phyloP scores from a whole-genome alignment of 768 basidiomycete species.

The Lactarius indigo region DNA sequence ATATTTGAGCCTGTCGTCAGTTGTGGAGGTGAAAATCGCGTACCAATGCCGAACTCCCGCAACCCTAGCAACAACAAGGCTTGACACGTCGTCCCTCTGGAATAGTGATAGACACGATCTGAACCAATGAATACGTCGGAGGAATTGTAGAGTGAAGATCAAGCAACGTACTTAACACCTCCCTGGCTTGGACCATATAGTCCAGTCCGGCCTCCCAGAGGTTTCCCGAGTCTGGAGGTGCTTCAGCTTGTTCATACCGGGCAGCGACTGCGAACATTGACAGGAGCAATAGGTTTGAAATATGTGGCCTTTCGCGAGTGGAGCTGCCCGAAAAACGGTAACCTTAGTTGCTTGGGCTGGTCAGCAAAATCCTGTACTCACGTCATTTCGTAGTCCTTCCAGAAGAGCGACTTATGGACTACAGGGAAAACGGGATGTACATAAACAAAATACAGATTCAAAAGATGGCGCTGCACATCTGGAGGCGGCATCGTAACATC shows the following conservation, averaged over 20 bases:
- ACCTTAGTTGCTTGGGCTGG: background rate
- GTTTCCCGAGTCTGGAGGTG: constrained; percentile 43
- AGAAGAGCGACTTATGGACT: constrained; percentile 67
- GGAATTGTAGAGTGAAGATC: background rate
- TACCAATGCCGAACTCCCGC: constrained; percentile 82
- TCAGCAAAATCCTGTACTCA: constrained; percentile 3
- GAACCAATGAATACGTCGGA: background rate
- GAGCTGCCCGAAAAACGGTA: constrained; percentile 42
- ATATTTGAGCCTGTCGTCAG: background rate
- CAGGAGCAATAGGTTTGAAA: constrained; percentile 67
- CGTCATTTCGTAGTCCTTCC: constrained; percentile 49
- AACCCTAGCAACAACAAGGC: constrained; percentile 75
- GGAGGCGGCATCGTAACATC: constrained; percentile 55
- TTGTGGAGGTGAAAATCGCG: constrained; percentile 21
- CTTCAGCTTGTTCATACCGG: constrained; percentile 56
- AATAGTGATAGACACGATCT: constrained; percentile 65
- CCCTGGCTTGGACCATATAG: constrained; percentile 59
- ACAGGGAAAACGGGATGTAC: constrained; percentile 83
- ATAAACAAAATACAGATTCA: constrained; percentile 77
- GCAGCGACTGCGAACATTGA: constrained; percentile 82
- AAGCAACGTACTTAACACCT: constrained; percentile 53
- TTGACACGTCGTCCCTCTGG: constrained; percentile 74
- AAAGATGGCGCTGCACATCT: constrained; percentile 60
- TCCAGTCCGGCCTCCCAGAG: constrained; percentile 70
- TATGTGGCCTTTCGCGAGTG: constrained; percentile 40